phyloP scores from a whole-genome alignment of 2,329 filamentous ascomycete species.

The Spiromastix sp. region DNA sequence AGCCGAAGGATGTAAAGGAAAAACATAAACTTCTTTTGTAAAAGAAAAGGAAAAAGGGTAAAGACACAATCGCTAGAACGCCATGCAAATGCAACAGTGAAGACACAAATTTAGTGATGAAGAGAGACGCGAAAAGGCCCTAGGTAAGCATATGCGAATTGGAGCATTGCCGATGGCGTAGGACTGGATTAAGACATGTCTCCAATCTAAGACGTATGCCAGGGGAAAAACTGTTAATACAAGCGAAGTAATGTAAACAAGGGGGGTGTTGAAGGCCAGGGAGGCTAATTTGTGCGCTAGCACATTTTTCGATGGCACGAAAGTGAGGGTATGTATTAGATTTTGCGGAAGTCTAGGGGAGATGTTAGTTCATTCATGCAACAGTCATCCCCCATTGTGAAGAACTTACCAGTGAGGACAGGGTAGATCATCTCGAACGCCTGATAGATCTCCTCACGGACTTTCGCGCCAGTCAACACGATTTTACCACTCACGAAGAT shows the following conservation, averaged over 20 bases:
- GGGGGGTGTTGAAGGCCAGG: too few relatives aligned
- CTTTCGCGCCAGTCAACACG: constrained; percentile 92
- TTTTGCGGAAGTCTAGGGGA: constrained; percentile 51
- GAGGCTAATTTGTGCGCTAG: too few relatives aligned
- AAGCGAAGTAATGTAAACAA: too few relatives aligned
- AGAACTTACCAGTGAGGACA: constrained; percentile 66
- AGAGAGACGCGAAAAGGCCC: too few relatives aligned
- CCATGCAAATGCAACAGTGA: constrained; percentile 34
- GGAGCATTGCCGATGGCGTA: too few relatives aligned
- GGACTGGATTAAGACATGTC: too few relatives aligned
- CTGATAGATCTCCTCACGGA: constrained; percentile 95
- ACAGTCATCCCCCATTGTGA: too few relatives aligned
- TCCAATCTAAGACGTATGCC: too few relatives aligned
- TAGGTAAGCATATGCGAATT: too few relatives aligned
- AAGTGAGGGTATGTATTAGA: constrained; percentile 27
- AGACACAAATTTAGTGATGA: too few relatives aligned
- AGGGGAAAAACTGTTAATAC: constrained; percentile 23
- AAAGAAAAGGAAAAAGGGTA: not conserved
- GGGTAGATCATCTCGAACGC: constrained; percentile 97
- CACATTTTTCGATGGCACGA: too few relatives aligned
- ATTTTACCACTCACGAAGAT: constrained; percentile 99
- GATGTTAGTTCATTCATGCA: constrained; percentile 19
- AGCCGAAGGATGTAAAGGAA: not conserved
- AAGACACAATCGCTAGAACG: constrained; percentile 32
- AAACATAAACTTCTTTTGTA: not conserved